Evolutionary conservation across 345 rosid species (phyloP), one percentile per base, ranked within the genome.

Genomic region (Gossypium thurberi): DNA sequence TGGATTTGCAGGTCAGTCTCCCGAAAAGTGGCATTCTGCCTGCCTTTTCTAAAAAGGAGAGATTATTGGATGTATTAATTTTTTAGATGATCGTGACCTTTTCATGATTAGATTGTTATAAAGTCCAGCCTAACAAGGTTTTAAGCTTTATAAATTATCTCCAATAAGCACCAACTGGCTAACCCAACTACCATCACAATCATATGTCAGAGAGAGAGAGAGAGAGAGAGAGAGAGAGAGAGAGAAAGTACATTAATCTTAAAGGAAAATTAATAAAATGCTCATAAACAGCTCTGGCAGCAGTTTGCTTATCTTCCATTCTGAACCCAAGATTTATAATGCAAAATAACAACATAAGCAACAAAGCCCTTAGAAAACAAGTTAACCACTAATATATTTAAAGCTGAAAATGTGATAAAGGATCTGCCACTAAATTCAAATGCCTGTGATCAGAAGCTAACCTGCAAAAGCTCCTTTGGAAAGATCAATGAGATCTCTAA

Each of bases 391-490:
- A 47, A 46, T 47, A 47, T 43, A 44, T 25, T 68, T 48, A 26
- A 25, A 50, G 58, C 44, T 25, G 14, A 26, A 25, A 68, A 68
- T 65, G 3, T 21, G 52, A 48, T 68, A 68, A 48, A 28, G 5
- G 2, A 50, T 26, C 72, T 37, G 18, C 59, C 43, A 68, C 2
- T 26, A 68, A 68, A 51, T 9, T 33, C 59, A 68, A 44, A 37
- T 52, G 62, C 61, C 20, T 51, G 51, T 40, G 25, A 71, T 58
- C n/a, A 69, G 70, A 82, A 65, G 74, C 64, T 74, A 69, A 94
- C 99, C 97, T 89, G 99, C 90, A 84, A 93, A 95, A 68, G 97
- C 89, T 72, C 99, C 98, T 85, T 87, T 95, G 23, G 99, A 95
- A 73, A 95, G 97, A 90, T 96, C 98, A 61, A 91, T 84, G 59